These are phyloP conservation scores for Ophiostoma sp. DNA, from an alignment of 2,329 filamentous ascomycete species.

Conservation along the genomic window DNA sequence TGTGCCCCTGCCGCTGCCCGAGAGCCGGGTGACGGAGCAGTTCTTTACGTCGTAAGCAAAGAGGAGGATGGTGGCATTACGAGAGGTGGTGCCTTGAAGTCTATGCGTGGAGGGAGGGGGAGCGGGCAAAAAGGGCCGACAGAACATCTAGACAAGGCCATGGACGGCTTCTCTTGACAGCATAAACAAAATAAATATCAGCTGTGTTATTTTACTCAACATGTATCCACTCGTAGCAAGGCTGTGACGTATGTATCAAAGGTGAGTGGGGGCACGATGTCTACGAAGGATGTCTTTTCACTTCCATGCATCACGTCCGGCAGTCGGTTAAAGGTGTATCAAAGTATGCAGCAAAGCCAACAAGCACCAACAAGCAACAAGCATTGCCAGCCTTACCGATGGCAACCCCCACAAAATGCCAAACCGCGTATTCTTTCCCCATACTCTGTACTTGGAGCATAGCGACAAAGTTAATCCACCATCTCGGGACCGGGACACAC, in stretches of 20 bases:
- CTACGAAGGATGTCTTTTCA: background rate
- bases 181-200: background rate
- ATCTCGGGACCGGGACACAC: background rate
- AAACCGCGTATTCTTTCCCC: background rate
- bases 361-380: background rate
- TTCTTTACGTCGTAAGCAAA: constrained; percentile 27
- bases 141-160: background rate
- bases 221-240: background rate
- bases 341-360: background rate
- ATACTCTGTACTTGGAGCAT: background rate
- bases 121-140: background rate
- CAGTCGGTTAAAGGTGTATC: background rate
- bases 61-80: background rate
- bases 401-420: background rate
- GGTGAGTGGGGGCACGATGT: background rate
- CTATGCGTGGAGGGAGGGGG: background rate
- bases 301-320: background rate
- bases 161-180: background rate
- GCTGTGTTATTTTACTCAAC: background rate
- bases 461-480: background rate
- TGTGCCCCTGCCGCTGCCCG: constrained; percentile 64
- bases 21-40: constrained; percentile 33
- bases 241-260: background rate
- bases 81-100: background rate
- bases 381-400: background rate